phyloP scores from a whole-genome alignment of 345 rosid species.

The Lumnitzera littorea region DNA sequence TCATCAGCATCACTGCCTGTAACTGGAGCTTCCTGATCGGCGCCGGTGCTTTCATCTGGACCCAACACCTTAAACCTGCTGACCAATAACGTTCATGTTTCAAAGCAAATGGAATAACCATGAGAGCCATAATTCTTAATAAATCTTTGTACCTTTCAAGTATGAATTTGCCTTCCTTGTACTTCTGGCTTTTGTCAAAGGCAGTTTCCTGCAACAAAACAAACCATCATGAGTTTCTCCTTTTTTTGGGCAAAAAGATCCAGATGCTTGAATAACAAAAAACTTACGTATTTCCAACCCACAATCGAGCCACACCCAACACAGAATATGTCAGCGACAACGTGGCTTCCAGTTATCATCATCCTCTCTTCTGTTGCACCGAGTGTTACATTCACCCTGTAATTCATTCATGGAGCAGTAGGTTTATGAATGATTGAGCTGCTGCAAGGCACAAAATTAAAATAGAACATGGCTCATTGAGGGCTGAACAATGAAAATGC shows the following conservation, averaged over 20 bases:
- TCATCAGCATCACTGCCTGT: constrained; percentile 47
- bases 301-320: constrained; percentile 70
- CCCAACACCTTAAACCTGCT: constrained; percentile 66
- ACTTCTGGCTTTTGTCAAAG: constrained; percentile 47
- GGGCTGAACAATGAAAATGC: too few species aligned
- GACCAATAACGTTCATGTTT: constrained; percentile 7
- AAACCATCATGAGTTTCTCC: not conserved
- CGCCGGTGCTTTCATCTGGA: constrained; percentile 45
- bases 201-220: constrained; percentile 41
- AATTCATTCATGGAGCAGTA: constrained; percentile 5
- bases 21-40: constrained; percentile 32
- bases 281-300: constrained; percentile 82
- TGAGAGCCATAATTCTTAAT: not conserved
- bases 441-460: not conserved
- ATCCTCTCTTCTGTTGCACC: constrained; percentile 58
- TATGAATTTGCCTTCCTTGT: constrained; percentile 78
- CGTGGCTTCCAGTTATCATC: constrained; percentile 80
- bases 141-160: constrained; percentile 44
- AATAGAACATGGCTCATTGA: too few species aligned
- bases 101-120: constrained; percentile 11
- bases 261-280: constrained; percentile 1
- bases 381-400: constrained; percentile 54
- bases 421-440: constrained; percentile 5
- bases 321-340: constrained; percentile 76
- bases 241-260: not conserved